phyloP scores from a whole-genome alignment of 2,329 filamentous ascomycete genomes.

The Cadophora malorum region DNA sequence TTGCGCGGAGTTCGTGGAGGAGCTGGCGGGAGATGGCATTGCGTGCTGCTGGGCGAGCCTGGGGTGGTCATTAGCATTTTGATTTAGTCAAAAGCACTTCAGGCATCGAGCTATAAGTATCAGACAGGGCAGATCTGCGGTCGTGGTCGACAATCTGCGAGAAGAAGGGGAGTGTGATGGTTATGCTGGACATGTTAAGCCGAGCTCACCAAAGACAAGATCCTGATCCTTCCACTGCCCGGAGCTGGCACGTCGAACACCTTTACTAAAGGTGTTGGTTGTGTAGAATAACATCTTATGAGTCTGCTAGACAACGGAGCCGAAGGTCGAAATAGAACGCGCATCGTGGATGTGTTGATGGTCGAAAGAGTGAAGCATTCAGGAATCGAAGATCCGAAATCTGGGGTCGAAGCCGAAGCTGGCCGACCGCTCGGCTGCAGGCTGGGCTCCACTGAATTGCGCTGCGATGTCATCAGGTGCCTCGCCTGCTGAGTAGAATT shows the following conservation, averaged over 20 bases:
- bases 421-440: conserved; percentile 3
- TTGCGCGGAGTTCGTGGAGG: conserved; percentile 71
- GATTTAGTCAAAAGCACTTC: background rate
- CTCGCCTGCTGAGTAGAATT: background rate
- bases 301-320: conserved; percentile 19
- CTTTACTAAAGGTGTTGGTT: conserved; percentile 29
- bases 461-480: conserved; percentile 21
- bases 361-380: background rate
- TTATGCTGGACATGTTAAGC: background rate
- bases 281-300: conserved; percentile 26
- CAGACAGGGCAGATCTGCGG: background rate
- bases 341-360: conserved; percentile 20
- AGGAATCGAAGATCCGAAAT: background rate
- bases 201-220: conserved; percentile 57
- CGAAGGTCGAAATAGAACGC: conserved; percentile 14
- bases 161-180: background rate
- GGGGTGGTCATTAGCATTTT: conserved; percentile 51
- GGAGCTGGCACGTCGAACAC: conserved; percentile 35
- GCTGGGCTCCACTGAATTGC: no score
- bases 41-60: conserved; percentile 83
- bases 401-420: conserved; percentile 21
- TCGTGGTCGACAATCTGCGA: conserved; percentile 19
- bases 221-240: conserved; percentile 74
- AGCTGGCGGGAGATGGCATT: conserved; percentile 89
- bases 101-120: background rate